Evolutionary conservation across 2,329 filamentous ascomycete species (phyloP).

Genomic region (Botrytis byssoidea): DNA sequence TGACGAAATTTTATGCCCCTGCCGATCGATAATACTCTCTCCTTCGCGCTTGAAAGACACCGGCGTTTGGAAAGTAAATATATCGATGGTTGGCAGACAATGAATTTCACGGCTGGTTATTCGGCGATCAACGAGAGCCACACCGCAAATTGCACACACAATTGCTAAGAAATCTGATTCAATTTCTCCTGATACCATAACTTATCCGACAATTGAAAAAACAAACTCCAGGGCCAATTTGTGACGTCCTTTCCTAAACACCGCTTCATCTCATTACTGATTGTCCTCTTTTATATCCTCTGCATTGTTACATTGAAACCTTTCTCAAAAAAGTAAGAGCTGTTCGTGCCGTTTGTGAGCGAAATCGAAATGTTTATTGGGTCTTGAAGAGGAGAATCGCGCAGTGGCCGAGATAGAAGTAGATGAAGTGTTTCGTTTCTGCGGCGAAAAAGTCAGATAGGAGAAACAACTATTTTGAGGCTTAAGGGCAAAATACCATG

Average conservation of each 20-base stretch:
- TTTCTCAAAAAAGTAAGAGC: background rate
- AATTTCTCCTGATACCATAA: slow-evolving; percentile 15
- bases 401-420: slow-evolving; percentile 99
- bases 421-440: slow-evolving; percentile 99
- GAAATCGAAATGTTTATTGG: slow-evolving; percentile 57
- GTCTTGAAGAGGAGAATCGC: slow-evolving; percentile 99
- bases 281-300: background rate
- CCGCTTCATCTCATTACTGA: slow-evolving; percentile 8
- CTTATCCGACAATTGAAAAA: slow-evolving; percentile 5
- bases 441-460: background rate
- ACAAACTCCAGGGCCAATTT: slow-evolving; percentile 19
- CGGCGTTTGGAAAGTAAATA: background rate
- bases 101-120: background rate
- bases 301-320: slow-evolving; percentile 8
- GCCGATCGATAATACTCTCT: background rate
- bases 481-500: slow-evolving; percentile 48
- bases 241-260: slow-evolving; percentile 19
- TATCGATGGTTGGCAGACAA: background rate
- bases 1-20: background rate
- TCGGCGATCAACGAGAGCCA: background rate
- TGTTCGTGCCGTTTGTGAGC: background rate
- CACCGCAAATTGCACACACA: background rate
- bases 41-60: background rate
- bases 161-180: background rate
- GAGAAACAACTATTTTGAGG: background rate